These are phyloP conservation scores for Fragilaria crotonensis DNA, from an alignment of 108 stramenopile genomes.

Conservation along the genomic window DNA sequence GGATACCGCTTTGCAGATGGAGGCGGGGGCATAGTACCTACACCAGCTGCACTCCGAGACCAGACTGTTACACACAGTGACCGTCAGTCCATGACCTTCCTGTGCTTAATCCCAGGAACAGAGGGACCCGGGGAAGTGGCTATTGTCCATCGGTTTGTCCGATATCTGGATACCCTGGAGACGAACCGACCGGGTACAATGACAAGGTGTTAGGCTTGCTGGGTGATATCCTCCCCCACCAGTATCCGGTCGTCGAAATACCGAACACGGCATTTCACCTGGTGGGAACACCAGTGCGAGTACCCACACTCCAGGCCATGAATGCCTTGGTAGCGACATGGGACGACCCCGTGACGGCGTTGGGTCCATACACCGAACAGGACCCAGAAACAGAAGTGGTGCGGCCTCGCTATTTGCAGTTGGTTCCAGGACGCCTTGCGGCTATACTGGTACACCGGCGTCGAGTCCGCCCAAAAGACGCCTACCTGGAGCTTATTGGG, in stretches of 20 bases:
- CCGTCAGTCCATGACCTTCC: too few species aligned
- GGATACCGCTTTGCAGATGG: too few species aligned
- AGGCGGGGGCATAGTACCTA: too few species aligned
- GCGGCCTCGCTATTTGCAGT: neutral
- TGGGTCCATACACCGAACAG: neutral
- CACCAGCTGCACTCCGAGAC: too few species aligned
- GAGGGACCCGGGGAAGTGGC: too few species aligned
- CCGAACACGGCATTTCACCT: neutral
- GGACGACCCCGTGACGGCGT: neutral
- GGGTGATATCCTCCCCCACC: neutral
- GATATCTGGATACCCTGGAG: too few species aligned
- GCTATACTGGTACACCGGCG: neutral
- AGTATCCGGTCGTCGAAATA: neutral
- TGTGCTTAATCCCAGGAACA: too few species aligned
- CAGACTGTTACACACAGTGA: too few species aligned
- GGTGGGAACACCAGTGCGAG: neutral
- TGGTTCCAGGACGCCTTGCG: neutral
- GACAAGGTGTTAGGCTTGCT: neutral
- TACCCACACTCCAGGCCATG: neutral
- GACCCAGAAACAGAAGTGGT: neutral
- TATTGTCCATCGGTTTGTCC: too few species aligned
- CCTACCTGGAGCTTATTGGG: neutral
- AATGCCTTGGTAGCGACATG: too few species aligned
- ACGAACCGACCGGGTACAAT: neutral
- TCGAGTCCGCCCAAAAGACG: neutral